Conservation (phyloP, 768 basidiomycete species). For the Leccinum truebloodii region DNA sequence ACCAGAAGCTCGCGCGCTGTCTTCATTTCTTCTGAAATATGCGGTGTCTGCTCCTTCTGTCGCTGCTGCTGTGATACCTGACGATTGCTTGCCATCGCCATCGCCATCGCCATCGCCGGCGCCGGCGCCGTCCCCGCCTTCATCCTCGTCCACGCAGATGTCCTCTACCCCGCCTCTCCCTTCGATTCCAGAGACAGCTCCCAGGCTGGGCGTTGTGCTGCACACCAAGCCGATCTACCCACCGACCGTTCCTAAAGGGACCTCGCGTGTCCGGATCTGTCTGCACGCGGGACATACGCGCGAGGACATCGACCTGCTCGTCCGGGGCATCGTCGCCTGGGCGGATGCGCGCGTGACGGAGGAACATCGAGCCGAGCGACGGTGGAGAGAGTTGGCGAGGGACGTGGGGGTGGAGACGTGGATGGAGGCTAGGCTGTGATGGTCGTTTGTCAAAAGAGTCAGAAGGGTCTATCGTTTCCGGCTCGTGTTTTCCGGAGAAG, state of each 20-base stretch:
- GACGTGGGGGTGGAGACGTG: slow-evolving; percentile 21
- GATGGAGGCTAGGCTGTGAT: slow-evolving; percentile 33
- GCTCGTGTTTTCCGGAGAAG: background rate
- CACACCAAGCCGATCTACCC: slow-evolving; percentile 78
- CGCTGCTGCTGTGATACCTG: background rate
- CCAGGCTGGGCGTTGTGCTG: slow-evolving; percentile 38
- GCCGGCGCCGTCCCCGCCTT: background rate
- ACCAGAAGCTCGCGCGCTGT: slow-evolving; percentile 70
- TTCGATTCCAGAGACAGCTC: slow-evolving; percentile 5
- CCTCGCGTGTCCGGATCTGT: slow-evolving; percentile 86
- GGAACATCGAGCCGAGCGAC: background rate
- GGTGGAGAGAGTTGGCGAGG: slow-evolving; percentile 17
- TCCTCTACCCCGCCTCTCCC: background rate
- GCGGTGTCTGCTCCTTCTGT: background rate
- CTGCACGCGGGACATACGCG: slow-evolving; percentile 74
- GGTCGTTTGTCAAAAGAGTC: background rate
- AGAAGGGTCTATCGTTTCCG: background rate
- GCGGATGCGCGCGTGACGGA: slow-evolving; percentile 22
- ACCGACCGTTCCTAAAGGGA: slow-evolving; percentile 89
- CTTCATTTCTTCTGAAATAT: slow-evolving; percentile 53
- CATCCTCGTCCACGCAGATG: background rate
- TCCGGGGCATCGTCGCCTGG: slow-evolving; percentile 46
- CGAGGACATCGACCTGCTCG: slow-evolving; percentile 61
- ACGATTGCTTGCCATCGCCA: background rate
- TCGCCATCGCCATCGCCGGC: background rate